Evolutionary conservation across 768 basidiomycete genomes (phyloP).

Genomic region (Leccinellum luteum): DNA sequence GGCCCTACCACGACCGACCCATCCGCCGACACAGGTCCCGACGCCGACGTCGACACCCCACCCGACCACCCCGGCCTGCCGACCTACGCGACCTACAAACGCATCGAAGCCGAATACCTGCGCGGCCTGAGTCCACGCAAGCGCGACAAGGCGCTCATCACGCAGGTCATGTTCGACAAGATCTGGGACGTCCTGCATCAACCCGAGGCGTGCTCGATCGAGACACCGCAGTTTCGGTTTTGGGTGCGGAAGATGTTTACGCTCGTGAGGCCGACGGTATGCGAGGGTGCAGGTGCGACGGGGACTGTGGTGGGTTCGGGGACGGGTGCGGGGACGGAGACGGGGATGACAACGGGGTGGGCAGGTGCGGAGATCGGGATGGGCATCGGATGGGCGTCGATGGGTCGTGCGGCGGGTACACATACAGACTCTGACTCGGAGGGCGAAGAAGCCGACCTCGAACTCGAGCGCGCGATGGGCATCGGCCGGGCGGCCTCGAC

Average conservation of each 20-base stretch:
- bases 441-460: slow-evolving; percentile 9
- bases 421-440: slow-evolving; percentile 1
- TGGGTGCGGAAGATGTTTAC: slow-evolving; percentile 85
- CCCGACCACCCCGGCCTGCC: slow-evolving; percentile 51
- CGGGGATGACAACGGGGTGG: not conserved
- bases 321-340: slow-evolving; percentile 3
- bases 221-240: slow-evolving; percentile 71
- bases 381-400: not conserved
- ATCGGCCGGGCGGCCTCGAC: slow-evolving; percentile 10
- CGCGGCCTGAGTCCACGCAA: slow-evolving; percentile 54
- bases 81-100: slow-evolving; percentile 56
- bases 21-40: not conserved
- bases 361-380: not conserved
- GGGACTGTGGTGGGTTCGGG: slow-evolving; percentile 13
- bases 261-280: slow-evolving; percentile 35
- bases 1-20: not conserved
- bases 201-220: slow-evolving; percentile 43
- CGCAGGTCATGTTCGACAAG: slow-evolving; percentile 64
- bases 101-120: slow-evolving; percentile 58
- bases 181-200: slow-evolving; percentile 67
- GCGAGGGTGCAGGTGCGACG: slow-evolving; percentile 10
- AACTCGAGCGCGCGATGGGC: slow-evolving; percentile 18
- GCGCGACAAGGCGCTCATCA: slow-evolving; percentile 69
- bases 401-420: not conserved
- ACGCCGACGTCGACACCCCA: not conserved